These are phyloP conservation scores for Leucocoprinus birnbaumii DNA, from an alignment of 768 basidiomycete species.

Conservation along the genomic window DNA sequence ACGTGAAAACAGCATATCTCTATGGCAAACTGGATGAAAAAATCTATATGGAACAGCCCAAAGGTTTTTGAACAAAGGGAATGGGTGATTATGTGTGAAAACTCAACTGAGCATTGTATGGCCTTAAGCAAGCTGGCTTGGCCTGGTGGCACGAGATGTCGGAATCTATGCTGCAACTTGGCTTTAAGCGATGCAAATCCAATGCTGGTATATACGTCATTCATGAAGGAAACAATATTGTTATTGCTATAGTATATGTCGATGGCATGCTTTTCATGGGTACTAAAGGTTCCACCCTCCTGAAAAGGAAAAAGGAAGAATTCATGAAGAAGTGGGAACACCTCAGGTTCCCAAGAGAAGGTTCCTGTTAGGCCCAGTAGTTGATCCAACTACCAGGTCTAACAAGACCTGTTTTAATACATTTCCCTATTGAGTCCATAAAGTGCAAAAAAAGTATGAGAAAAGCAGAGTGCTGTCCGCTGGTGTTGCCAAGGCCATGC, in stretches of 20 bases:
- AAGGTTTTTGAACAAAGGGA: slow-evolving; percentile 16
- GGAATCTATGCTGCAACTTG: not conserved
- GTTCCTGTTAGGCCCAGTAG: too few species aligned
- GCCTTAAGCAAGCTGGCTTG: slow-evolving; percentile 17
- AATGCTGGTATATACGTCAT: not conserved
- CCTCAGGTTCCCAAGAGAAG: too few species aligned
- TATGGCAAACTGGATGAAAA: slow-evolving; percentile 11
- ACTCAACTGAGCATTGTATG: slow-evolving; percentile 14
- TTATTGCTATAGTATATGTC: not conserved
- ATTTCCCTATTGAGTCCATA: too few species aligned
- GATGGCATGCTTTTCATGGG: not conserved
- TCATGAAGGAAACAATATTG: not conserved
- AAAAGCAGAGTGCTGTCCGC: too few species aligned
- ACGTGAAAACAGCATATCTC: slow-evolving; percentile 11
- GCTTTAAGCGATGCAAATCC: not conserved
- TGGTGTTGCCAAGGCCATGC: too few species aligned
- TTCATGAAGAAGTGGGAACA: slow-evolving; percentile 22
- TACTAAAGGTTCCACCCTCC: not conserved
- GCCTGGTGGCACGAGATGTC: not conserved
- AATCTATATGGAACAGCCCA: slow-evolving; percentile 13
- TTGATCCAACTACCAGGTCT: too few species aligned
- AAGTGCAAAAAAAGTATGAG: too few species aligned
- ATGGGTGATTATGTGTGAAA: slow-evolving; percentile 18
- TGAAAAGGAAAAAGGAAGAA: slow-evolving; percentile 12
- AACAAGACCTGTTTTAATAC: too few species aligned